Evolutionary conservation across 345 rosid genomes (phyloP), one percentile per base, ranked within the genome.

Genomic region (Hevea brasiliensis): DNA sequence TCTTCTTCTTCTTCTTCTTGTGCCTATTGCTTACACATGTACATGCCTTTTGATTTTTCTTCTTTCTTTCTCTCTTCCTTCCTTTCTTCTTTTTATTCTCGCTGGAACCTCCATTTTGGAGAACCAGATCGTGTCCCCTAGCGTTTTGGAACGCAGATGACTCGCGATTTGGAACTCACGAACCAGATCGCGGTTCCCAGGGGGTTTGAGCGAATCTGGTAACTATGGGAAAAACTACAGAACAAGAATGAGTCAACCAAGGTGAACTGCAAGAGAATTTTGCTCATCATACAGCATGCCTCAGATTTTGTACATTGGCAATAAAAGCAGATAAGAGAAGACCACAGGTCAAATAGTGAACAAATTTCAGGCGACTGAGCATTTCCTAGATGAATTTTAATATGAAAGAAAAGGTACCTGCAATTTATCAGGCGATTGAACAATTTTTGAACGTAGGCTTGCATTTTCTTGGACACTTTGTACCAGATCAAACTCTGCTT

Each of bases 381-480:
- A n/a, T 73, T 61, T 23, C 61, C 40, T 53, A 56, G 53, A 54
- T 24, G 35, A 29, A 42, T 64, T 15, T 45, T 32, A 56, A 54
- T 32, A 15, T 35, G 50, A 42, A 32, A 68, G 35, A 69, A 51
- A 63, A 42, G 26, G 29, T 59, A 92, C 99, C 99, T 89, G 96
- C 79, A 91, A 79, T 74, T 95, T 95, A 76, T 91, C 96, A 18
- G 99, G 98, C 40, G 99, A 95, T 56, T 92, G 97, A 79, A 95
- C 97, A 72, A 95, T 87, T 81, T 84, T 90, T 55, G 94, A 87
- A 14, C 93, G 87, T 37, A 93, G 82, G 68, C 81, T 86, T 65
- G 91, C 94, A 81, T 93, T 93, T 73, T 90, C 96, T 85, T 90
- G 96, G 35, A 85, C 94, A 72, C 90, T 87, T 81, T 89, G 93